Base-by-base conservation (phyloP, 257 asterid genomes). In the Cordia subcordata region DNA sequence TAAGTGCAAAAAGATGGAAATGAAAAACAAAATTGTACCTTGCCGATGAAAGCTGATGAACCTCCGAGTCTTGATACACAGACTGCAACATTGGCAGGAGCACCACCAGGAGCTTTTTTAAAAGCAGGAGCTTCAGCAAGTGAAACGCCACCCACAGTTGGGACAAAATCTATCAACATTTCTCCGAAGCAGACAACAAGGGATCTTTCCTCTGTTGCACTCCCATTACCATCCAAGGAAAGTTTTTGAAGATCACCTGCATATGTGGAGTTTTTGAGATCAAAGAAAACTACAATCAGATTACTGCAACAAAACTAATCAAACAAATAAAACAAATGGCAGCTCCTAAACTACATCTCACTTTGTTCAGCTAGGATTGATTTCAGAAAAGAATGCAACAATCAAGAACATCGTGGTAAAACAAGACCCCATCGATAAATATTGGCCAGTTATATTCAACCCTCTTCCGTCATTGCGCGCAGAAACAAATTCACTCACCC, bases 21-120 rank as follows among this genome's bases (percentile, higher is more conserved):
- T 46, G 61, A 15, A 56, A 46, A 55, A 33, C 62, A 10, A 60
- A 39, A 54, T 50, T 58, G 52, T 53, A 88, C 96, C 95, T 91
- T 91, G 33, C 98, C 98, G 40, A 91, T 72, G 68, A 91, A 80
- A 77, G 98, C 94, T n/a, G 98, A 65, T 42, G 92, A 77, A 55
- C 96, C 96, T 53, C 98, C 98, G 46, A 91, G 61, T 72, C 78
- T 87, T 5, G 96, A 71, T 57, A 91, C 57, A 61, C 96, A 80
- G 56, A 88, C 95, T 63, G 98, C 92, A 39, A 91, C 98, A 64
- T 91, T 91, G 50, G 98, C 98, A 27, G 86, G 86, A 65, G 98
- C 98, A 58, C 98, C 98, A 44, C 96, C 98, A 0, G 86, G 83
- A 55, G 95, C 96, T 76, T 88, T 92, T 50, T 79, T 68, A 61